Evolutionary conservation across 768 basidiomycete species (phyloP), one percentile per base, ranked within the genome.

Genomic region (Termitomyces eurrhizus): DNA sequence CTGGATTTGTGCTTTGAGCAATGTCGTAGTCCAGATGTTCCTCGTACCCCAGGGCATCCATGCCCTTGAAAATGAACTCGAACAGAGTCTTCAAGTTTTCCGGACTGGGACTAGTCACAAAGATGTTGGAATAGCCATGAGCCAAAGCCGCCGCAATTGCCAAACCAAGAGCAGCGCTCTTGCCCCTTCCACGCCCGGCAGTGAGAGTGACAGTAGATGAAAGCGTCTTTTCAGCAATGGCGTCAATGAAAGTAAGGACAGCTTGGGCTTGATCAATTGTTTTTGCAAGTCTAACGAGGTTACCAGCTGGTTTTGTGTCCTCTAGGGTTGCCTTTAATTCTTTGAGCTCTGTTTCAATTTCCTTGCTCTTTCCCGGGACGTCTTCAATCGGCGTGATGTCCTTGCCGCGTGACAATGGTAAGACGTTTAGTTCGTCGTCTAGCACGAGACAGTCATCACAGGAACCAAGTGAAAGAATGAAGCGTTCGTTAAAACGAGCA

Each of bases 21-120:
- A 98, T 93, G 68, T 98, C 97, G 65, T 98, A 99, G 68, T 98
- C 96, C 53, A 97, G 80, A 75, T 98, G 96, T 71, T 98, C 97
- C 73, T 98, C 95, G 69, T 95, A 99, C 1, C 94, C 95, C 39
- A 98, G 75, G 2, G 83, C 90, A 70, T 98, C 96, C 77, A 99
- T 77, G 1, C 96, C 97, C 71, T 97, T 96, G 81, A 97, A 97
- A 32, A 98, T 83, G 72, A 99, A 98, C 60, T 98, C 94, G 68
- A 98, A 99, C n/a, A 98, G 72, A 0, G 96, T 98, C 77, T 91
- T 95, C 76, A 99, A 77, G 73, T 99, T 99, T 75, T 98, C 96
- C 2, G 97, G 97, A 68, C 89, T 93, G 0, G 97, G 97, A 72
- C 92, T 94, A 11, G 97, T 99, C 56, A 99, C 93, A 70, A 98